phyloP scores from a whole-genome alignment of 208 protist genomes.

The Crithidia brevicula region DNA sequence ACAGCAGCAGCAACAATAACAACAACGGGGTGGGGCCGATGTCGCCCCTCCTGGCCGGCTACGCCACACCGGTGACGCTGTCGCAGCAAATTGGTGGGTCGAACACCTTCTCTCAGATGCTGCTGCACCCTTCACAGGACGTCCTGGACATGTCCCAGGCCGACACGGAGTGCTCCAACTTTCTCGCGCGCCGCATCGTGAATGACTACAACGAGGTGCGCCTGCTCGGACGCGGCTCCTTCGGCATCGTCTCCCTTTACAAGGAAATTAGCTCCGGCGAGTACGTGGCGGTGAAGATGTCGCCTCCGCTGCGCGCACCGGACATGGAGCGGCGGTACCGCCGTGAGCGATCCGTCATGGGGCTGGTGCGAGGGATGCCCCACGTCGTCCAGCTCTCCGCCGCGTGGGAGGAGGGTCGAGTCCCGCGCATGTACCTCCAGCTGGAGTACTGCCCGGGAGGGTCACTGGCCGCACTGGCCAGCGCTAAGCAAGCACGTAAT shows the following conservation, averaged over 20 bases:
- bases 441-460: conserved; percentile 88
- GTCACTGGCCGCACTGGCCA: conserved; percentile 65
- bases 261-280: conserved; percentile 75
- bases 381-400: conserved; percentile 79
- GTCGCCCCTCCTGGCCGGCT: conserved; percentile 36
- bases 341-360: conserved; percentile 71
- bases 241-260: conserved; percentile 79
- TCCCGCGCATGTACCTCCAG: conserved; percentile 80
- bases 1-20: conserved; percentile 1
- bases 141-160: conserved; percentile 76
- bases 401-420: conserved; percentile 78
- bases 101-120: conserved; percentile 36
- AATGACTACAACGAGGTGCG: conserved; percentile 83
- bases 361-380: conserved; percentile 57
- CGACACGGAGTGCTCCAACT: conserved; percentile 78
- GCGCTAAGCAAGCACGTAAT: conserved; percentile 37
- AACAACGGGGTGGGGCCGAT: conserved; percentile 3
- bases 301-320: conserved; percentile 41
- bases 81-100: conserved; percentile 34
- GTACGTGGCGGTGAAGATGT: conserved; percentile 81
- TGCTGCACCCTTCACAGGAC: conserved; percentile 53
- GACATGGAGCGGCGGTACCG: conserved; percentile 58
- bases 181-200: conserved; percentile 70
- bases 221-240: conserved; percentile 78
- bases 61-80: conserved; percentile 39